These are phyloP conservation scores for Fragilariopsis cylindrus DNA, from an alignment of 108 stramenopile species.

Conservation along the genomic window DNA sequence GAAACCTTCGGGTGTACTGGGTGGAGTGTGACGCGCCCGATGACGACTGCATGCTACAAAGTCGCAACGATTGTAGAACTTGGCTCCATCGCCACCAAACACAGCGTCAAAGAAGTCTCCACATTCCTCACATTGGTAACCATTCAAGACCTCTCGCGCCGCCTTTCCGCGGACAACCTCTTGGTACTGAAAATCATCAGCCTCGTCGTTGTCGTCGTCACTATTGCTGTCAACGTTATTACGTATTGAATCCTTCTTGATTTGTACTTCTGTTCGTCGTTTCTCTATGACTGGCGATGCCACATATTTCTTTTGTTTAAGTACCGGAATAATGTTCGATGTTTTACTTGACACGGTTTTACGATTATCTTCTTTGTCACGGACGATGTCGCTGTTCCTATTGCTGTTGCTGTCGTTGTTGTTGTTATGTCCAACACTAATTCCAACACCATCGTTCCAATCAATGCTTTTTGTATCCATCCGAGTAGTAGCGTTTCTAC, in stretches of 20 bases:
- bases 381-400: not conserved
- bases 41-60: constrained; percentile 27
- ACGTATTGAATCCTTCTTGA: too few species aligned
- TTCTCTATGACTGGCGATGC: too few species aligned
- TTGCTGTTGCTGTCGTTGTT: not conserved
- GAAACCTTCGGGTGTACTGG: constrained; percentile 31
- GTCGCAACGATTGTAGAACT: constrained; percentile 25
- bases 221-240: too few species aligned
- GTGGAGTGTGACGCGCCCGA: constrained; percentile 26
- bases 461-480: too few species aligned
- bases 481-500: too few species aligned
- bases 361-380: too few species aligned
- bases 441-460: not conserved
- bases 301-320: too few species aligned
- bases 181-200: constrained; percentile 9
- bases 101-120: constrained; percentile 27
- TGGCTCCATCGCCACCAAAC: constrained; percentile 14
- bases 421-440: not conserved
- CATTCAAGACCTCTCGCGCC: constrained; percentile 20
- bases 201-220: not conserved
- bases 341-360: too few species aligned
- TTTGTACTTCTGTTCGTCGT: too few species aligned
- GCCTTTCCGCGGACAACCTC: constrained; percentile 33
- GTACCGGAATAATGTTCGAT: too few species aligned
- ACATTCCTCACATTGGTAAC: constrained; percentile 32